Evolutionary conservation across 2,329 filamentous ascomycete genomes (phyloP), one percentile per base, ranked within the genome.

Genomic region (Pseudonectria foliicola): DNA sequence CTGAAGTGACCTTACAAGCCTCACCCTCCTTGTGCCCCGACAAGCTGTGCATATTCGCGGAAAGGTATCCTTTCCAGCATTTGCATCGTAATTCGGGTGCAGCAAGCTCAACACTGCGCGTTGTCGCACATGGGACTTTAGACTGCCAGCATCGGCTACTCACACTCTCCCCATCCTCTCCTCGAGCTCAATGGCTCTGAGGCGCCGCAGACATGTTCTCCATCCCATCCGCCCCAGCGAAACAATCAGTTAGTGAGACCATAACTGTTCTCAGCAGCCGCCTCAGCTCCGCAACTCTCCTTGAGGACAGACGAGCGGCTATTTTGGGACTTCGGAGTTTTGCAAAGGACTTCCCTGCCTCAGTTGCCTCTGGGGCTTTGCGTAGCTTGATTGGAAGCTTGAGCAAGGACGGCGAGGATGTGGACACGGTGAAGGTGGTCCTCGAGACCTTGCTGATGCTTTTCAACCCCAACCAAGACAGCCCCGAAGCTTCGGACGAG

Each of bases 381-480:
- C 77, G 90, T 43, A 86, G 85, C 37, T 71, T 98, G 37, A 96
- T 98, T 47, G 79, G 77, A 10, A 87, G 85, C 50, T 66, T 98
- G 34, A 78, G 78, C 47, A 88, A 87, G 56, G 92, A 98, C 73
- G 79, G 78, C 40, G 86, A 94, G 57, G 92, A 98, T 71, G 83
- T 95, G 38, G 92, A 98, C 60, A 98, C 93, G 5, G 83, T 94
- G 57, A 94, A 95, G 64, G 79, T 94, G 38, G 85, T 95, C 42
- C 71, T 98, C 45, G 92, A 98, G 73, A 98, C 93, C 29, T 68
- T 98, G 52, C 70, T 96, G 57, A 90, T 93, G 80, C 79, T 98
- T 27, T 96, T 96, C 60, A 79, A 63, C 44, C 77, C 78, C 27
- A 80, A 80, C 48, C 69, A 74, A 49, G 67, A 70, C 55, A 93